phyloP scores from a whole-genome alignment of 2,329 filamentous ascomycete genomes.

The Ceratocystis smalleyi region DNA sequence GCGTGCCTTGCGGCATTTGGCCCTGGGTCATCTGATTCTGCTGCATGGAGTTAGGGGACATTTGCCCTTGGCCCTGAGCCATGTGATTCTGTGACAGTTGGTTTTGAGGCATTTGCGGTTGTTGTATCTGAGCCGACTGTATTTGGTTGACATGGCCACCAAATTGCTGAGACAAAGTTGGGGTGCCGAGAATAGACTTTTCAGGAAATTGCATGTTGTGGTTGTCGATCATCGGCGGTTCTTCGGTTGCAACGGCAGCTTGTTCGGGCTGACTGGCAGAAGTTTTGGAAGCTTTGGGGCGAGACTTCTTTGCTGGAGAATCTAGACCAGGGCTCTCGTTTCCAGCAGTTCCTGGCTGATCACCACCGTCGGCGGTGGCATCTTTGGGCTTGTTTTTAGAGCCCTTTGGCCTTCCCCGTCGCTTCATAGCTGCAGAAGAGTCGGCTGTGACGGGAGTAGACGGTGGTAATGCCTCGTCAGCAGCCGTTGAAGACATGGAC shows the following conservation, averaged over 20 bases:
- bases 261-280: constrained; percentile 13
- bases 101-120: constrained; percentile 3
- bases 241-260: constrained; percentile 14
- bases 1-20: constrained; percentile 8
- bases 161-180: constrained; percentile 8
- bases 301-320: neutral
- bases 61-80: constrained; percentile 7
- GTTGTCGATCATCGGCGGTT: constrained; percentile 8
- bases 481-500: neutral
- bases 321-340: constrained; percentile 1
- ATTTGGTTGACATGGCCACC: constrained; percentile 6
- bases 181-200: neutral
- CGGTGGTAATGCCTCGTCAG: constrained; percentile 12
- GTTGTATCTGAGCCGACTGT: constrained; percentile 9
- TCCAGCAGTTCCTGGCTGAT: constrained; percentile 8
- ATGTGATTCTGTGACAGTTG: constrained; percentile 2
- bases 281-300: constrained; percentile 2
- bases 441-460: constrained; percentile 4
- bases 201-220: constrained; percentile 9
- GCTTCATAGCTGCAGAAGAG: constrained; percentile 23
- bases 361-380: constrained; percentile 1
- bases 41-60: neutral
- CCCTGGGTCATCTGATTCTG: constrained; percentile 7
- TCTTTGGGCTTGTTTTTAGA: constrained; percentile 30
- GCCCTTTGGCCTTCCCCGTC: constrained; percentile 41